These are phyloP conservation scores for Leucocoprinus birnbaumii DNA, from an alignment of 768 basidiomycete species.

Conservation along the genomic window DNA sequence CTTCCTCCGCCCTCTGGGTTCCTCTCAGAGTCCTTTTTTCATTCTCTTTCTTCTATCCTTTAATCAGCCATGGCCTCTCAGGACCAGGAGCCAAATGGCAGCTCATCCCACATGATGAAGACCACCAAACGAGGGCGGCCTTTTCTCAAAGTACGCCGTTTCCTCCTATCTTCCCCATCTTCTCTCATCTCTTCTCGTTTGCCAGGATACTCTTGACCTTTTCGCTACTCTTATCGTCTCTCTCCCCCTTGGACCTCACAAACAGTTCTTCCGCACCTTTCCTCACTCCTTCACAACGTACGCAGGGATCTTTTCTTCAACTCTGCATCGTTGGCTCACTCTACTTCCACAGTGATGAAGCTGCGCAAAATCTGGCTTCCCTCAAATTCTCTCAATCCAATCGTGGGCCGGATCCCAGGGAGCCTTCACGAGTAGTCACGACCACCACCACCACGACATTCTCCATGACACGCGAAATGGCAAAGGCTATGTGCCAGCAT, in stretches of 20 bases:
- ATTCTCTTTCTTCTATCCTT: slow-evolving; percentile 36
- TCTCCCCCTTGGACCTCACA: slow-evolving; percentile 82
- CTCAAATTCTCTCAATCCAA: slow-evolving; percentile 99
- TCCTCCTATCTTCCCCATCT: slow-evolving; percentile 11
- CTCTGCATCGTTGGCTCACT: slow-evolving; percentile 12
- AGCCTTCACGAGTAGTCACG: slow-evolving; percentile 96
- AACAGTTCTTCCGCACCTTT: slow-evolving; percentile 95
- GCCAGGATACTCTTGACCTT: slow-evolving; percentile 94
- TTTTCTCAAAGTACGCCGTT: slow-evolving; percentile 73
- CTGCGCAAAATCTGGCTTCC: slow-evolving; percentile 87
- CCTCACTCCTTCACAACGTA: slow-evolving; percentile 97
- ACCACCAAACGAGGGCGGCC: slow-evolving; percentile 94
- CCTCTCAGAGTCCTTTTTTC: slow-evolving; percentile 22
- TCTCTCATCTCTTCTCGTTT: not conserved
- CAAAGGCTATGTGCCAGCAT: slow-evolving; percentile 99
- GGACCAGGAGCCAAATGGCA: slow-evolving; percentile 48
- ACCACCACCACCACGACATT: slow-evolving; percentile 99
- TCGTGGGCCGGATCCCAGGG: slow-evolving; percentile 96
- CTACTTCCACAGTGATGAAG: slow-evolving; percentile 74
- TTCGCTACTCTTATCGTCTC: slow-evolving; percentile 97
- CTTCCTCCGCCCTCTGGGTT: slow-evolving; percentile 24
- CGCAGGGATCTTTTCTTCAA: slow-evolving; percentile 32
- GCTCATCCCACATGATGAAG: slow-evolving; percentile 96
- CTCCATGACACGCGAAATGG: slow-evolving; percentile 99
- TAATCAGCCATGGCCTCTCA: slow-evolving; percentile 31